A percentile compares a stretch with the other conserved stretches of the same genome.
Conservation (phyloP, 257 asterid species). For the Handroanthus guayacan region DNA sequence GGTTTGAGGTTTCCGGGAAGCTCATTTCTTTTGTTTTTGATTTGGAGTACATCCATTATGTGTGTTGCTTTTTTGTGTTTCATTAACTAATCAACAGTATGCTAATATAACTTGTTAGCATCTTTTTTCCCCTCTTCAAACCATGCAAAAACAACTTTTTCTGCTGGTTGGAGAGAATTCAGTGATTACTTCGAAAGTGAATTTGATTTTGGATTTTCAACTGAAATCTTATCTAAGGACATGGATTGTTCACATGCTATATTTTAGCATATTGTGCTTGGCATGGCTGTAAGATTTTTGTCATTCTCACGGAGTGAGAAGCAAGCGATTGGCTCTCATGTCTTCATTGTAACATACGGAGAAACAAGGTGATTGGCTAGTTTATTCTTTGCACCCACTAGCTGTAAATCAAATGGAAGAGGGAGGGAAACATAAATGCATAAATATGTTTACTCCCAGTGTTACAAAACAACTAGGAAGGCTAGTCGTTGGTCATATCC, state of each 20-base stretch:
- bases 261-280: neutral
- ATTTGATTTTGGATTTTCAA: neutral
- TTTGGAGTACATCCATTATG: neutral
- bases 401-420: neutral
- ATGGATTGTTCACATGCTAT: neutral
- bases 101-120: neutral
- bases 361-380: no score
- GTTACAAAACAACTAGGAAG: neutral
- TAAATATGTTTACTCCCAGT: no score
- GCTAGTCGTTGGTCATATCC: neutral
- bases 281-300: neutral
- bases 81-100: neutral
- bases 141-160: constrained; percentile 17
- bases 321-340: constrained; percentile 15
- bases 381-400: neutral
- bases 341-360: neutral
- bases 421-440: no score
- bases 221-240: neutral
- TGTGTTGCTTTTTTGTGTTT: neutral
- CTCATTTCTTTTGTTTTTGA: neutral
- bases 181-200: neutral
- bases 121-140: neutral
- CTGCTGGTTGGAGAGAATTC: constrained; percentile 3
- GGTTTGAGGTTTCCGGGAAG: neutral
- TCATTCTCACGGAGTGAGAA: constrained; percentile 11